Base-by-base conservation (phyloP, 2,329 filamentous ascomycete genomes). In the Diaporthe sp. region DNA sequence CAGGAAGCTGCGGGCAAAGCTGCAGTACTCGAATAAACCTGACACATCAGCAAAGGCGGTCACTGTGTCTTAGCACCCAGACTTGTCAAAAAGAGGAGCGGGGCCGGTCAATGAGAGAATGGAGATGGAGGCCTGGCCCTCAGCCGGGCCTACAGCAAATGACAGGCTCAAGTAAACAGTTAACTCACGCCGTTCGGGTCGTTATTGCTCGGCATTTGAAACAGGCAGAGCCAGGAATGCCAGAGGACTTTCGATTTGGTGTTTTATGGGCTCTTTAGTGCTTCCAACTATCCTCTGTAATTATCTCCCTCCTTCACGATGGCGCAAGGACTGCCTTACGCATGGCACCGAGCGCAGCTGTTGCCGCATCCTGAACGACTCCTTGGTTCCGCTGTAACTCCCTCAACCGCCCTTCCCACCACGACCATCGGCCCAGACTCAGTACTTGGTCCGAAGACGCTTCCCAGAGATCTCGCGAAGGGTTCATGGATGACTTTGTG, bases 21-120 rank as follows among this genome's bases (percentile, higher is more conserved):
- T 77, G 17, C 76, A 77, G 55, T 77, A 77, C n/a, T 34, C 61
- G 34, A 74, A 76, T 2, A 74, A 74, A 13, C 57, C 76, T 39
- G 73, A 70, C 6, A 34, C 47, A 2, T 44, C 75, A 22, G 25
- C 55, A 12, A 67, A 31, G 39, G 13, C 72, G 6, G 63, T 76
- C 20, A 17, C 58, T 12, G 65, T 74, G 25, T 60, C 57, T n/a
- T 76, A 37, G 34, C 10, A 20, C 12, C 3, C 17, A 39, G 25
- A 3, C 20, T 15, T 3, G 15, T 58, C 25, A 13, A 28, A 2
- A 25, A 15, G 15, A 34, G 15, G 31, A 12, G 20, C 44, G 31
- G 47, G 3, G 3, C 3, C 15, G 22, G 13, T 20, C 28, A 20
- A 15, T 4, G 20, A 8, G 22, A n/a, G 15, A 34, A 10, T 44